Conservation (phyloP, 1,284 basidiomycete genomes). For the Taiwanofungus camphoratus region DNA sequence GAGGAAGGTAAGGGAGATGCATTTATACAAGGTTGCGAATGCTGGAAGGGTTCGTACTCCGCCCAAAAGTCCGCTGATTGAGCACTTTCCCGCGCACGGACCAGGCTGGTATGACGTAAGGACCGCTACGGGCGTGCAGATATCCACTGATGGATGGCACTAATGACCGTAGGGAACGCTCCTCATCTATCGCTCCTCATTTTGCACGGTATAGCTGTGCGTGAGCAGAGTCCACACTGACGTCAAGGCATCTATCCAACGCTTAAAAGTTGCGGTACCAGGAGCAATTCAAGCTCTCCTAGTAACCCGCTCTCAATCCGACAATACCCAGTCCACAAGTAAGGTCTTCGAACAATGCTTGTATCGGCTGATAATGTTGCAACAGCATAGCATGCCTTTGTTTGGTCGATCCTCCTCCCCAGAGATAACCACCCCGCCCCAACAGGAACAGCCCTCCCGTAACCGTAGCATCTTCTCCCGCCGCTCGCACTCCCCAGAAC, state of each 20-base stretch:
- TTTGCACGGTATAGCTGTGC: too few relatives aligned
- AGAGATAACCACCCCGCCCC: slow-evolving; percentile 11
- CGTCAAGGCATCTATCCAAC: too few relatives aligned
- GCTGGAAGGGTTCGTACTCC: slow-evolving; percentile 34
- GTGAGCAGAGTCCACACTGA: too few relatives aligned
- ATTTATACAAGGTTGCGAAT: slow-evolving; percentile 48
- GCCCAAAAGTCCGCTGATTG: slow-evolving; percentile 29
- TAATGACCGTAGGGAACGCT: too few relatives aligned
- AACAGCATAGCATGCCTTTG: too few relatives aligned
- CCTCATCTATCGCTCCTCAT: background rate
- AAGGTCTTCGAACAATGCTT: too few relatives aligned
- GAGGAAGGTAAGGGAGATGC: slow-evolving; percentile 29
- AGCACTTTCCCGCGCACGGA: slow-evolving; percentile 43
- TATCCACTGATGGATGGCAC: too few relatives aligned
- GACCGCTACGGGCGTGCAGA: background rate
- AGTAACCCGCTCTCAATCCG: too few relatives aligned
- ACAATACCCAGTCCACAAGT: too few relatives aligned
- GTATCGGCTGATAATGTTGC: too few relatives aligned
- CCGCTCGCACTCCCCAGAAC: slow-evolving; percentile 15
- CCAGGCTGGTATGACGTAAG: slow-evolving; percentile 22
- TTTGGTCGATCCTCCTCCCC: slow-evolving; percentile 15
- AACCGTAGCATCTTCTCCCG: slow-evolving; percentile 18
- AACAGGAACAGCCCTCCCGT: slow-evolving; percentile 5
- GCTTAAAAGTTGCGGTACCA: too few relatives aligned
- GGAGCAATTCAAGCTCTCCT: too few relatives aligned